A percentile compares a stretch with the other conserved stretches of the same genome.
These are phyloP conservation scores for Setaria viridis DNA, from an alignment of 202 grass and related monocot genomes.

Conservation along the genomic window DNA sequence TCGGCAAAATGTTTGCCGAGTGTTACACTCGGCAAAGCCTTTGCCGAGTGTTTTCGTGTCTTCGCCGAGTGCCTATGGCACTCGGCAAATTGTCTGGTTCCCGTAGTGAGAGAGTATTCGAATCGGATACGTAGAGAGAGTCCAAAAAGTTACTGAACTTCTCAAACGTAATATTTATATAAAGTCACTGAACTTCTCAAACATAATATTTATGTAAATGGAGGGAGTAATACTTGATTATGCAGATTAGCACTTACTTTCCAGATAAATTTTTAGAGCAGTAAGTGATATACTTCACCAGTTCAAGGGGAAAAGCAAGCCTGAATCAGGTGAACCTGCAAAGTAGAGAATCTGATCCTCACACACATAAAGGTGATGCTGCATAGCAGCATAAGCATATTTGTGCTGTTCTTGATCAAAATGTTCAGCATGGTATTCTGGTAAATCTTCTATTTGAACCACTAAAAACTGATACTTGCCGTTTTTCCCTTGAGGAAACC, in stretches of 20 bases:
- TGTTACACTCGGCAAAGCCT: too few relatives aligned
- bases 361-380: conserved; percentile 71
- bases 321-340: conserved; percentile 45
- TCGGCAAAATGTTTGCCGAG: too few relatives aligned
- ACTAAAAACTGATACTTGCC: conserved; percentile 29
- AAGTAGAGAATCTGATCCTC: conserved; percentile 43
- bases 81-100: too few relatives aligned
- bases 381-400: conserved; percentile 78
- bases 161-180: too few relatives aligned
- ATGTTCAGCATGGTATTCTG: conserved; percentile 91
- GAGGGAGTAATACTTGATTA: neutral
- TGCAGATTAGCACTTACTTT: conserved; percentile 94
- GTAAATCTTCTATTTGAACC: conserved; percentile 57
- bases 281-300: conserved; percentile 72
- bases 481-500: neutral
- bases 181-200: too few relatives aligned
- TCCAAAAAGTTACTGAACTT: too few relatives aligned
- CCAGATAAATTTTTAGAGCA: conserved; percentile 77
- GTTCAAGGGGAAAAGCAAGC: conserved; percentile 73
- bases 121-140: too few relatives aligned
- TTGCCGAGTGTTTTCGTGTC: too few relatives aligned
- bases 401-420: conserved; percentile 89
- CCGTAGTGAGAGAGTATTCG: too few relatives aligned
- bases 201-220: too few relatives aligned
- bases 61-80: too few relatives aligned